Evolutionary conservation across 441 rosid species (phyloP), one percentile per base, ranked within the genome.

Genomic region (Pelargonium fulgidum): DNA sequence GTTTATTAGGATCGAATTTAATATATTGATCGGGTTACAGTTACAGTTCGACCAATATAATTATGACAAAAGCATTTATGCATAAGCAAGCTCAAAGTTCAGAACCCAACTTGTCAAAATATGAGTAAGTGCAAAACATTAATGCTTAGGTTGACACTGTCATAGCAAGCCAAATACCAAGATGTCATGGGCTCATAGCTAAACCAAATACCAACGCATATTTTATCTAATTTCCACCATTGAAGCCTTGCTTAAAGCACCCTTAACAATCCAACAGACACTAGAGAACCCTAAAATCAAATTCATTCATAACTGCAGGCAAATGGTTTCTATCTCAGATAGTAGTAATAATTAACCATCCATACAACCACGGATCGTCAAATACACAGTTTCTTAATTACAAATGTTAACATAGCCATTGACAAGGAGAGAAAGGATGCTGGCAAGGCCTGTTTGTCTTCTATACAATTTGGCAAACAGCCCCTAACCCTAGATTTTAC

Each of bases 391-490:
- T 39, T 56, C 44, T 13, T 62, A 44, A 16, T 17, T 66, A 47
- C 62, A 47, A 44, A 36, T 0, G n/a, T 59, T 44, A 54, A 33
- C 48, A 56, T 13, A 44, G 29, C 16, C 9, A 36, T 29, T 11
- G 5, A 29, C 20, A 13, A 63, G 7, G 62, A 62, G 62, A 70
- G 20, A n/a, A 33, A 70, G 58, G 59, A 29, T 48, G 59, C 64
- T 13, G 42, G 0, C 45, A 42, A 68, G 66, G 72, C 42, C 70
- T 52, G 58, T 36, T 72, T 39, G 13, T 36, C 69, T 33, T 33
- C 85, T 83, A 59, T 77, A 79, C 86, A 83, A 45, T 74, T 81
- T 64, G 14, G 67, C 61, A 67, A 69, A 71, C 72, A 70, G 65
- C 82, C 68, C 75, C 63, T 36, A 8, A 58, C 70, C 73, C 52